These are phyloP conservation scores for Venturia aucupariae DNA, from an alignment of 2,329 filamentous ascomycete genomes.

Conservation along the genomic window DNA sequence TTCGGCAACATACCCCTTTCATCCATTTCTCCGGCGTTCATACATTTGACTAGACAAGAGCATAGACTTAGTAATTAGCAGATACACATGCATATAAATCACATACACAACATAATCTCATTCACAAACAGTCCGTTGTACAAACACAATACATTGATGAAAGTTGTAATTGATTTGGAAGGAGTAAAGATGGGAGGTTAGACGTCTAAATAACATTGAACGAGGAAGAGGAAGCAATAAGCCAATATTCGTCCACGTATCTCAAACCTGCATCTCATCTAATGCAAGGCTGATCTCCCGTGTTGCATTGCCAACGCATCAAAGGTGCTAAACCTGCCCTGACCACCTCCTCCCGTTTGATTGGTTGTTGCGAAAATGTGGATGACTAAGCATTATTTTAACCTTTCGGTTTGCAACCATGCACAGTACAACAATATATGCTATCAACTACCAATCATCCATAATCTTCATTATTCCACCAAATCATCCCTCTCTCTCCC, in stretches of 20 bases:
- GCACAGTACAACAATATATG: too few relatives aligned
- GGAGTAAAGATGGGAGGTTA: too few relatives aligned
- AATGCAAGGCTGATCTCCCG: conserved; percentile 9
- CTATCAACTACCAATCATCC: too few relatives aligned
- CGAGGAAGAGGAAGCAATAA: too few relatives aligned
- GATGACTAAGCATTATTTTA: conserved; percentile 1
- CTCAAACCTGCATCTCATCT: too few relatives aligned
- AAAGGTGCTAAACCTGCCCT: neutral
- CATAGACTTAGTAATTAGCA: neutral
- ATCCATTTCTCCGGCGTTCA: neutral
- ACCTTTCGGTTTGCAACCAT: too few relatives aligned
- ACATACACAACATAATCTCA: too few relatives aligned
- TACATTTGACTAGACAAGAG: neutral
- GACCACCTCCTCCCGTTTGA: neutral
- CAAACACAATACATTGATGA: too few relatives aligned
- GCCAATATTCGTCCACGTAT: neutral
- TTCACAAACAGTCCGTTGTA: neutral
- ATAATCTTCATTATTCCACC: neutral
- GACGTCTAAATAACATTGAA: conserved; percentile 4
- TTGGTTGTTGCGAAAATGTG: neutral
- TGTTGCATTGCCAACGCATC: conserved; percentile 1
- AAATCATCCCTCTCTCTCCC: too few relatives aligned
- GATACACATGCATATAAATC: neutral
- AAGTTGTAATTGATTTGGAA: too few relatives aligned
- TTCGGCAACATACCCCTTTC: neutral